These are phyloP conservation scores for Penicillium steckii DNA, from an alignment of 495 filamentous ascomycete species.

Conservation along the genomic window DNA sequence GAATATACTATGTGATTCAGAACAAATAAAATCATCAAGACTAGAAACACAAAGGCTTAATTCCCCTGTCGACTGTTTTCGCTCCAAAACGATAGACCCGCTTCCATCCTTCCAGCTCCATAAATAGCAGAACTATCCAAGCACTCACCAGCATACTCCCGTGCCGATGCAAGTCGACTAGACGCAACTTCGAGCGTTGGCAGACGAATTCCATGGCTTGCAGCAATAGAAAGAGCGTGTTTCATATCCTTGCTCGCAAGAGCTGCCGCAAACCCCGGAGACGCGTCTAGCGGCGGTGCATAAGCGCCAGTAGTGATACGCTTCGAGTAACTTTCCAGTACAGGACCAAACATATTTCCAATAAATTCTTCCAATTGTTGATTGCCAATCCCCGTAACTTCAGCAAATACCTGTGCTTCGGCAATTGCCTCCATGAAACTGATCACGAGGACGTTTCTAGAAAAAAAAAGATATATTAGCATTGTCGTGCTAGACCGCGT, in stretches of 20 bases:
- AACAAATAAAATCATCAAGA: too few relatives aligned
- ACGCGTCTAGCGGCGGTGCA: constrained; percentile 13
- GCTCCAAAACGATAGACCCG: constrained; percentile 8
- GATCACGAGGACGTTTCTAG: constrained; percentile 17
- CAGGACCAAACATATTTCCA: constrained; percentile 30
- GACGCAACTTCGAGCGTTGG: constrained; percentile 11
- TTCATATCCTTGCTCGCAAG: constrained; percentile 19
- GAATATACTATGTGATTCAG: too few relatives aligned
- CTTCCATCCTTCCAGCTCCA: constrained; percentile 9
- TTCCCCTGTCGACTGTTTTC: constrained; percentile 8
- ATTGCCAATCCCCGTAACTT: constrained; percentile 34
- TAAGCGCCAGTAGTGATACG: constrained; percentile 16
- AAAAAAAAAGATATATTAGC: background rate
- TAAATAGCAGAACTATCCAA: constrained; percentile 14
- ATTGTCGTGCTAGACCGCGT: too few relatives aligned
- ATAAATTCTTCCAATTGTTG: constrained; percentile 29
- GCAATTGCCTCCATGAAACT: constrained; percentile 29
- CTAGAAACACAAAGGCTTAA: too few relatives aligned
- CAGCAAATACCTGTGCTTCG: constrained; percentile 39
- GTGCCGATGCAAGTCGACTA: constrained; percentile 1
- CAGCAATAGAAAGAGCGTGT: constrained; percentile 11
- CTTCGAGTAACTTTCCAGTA: constrained; percentile 26
- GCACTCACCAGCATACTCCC: constrained; percentile 13
- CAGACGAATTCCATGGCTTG: constrained; percentile 7
- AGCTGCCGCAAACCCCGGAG: constrained; percentile 16